Conservation (phyloP, 768 basidiomycete species). For the Lentinula sp. region DNA sequence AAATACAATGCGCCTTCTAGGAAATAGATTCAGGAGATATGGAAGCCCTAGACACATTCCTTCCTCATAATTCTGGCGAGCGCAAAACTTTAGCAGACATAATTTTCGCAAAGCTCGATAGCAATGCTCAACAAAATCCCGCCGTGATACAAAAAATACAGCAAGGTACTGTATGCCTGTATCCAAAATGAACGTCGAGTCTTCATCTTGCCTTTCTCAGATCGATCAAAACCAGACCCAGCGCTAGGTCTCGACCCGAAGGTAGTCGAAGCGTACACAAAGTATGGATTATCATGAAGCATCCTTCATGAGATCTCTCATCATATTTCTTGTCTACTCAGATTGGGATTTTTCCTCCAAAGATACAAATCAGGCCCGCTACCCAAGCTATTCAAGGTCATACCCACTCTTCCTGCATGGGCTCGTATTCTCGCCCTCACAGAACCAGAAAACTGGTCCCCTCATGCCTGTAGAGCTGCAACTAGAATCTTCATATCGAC, state of each 20-base stretch:
- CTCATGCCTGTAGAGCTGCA: constrained; percentile 91
- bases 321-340: constrained; percentile 21
- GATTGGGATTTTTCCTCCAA: constrained; percentile 79
- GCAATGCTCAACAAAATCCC: constrained; percentile 45
- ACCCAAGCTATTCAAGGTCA: constrained; percentile 97
- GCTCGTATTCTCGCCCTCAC: constrained; percentile 93
- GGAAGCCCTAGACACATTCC: constrained; percentile 74
- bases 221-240: constrained; percentile 62
- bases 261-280: constrained; percentile 89
- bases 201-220: constrained; percentile 19
- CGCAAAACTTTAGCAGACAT: constrained; percentile 90
- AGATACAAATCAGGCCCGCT: constrained; percentile 92
- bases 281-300: constrained; percentile 43
- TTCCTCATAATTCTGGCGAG: constrained; percentile 70
- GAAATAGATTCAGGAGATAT: constrained; percentile 91
- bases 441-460: constrained; percentile 88
- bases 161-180: constrained; percentile 35
- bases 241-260: constrained; percentile 86
- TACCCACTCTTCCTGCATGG: constrained; percentile 94
- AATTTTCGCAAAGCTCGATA: constrained; percentile 90
- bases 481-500: constrained; percentile 95
- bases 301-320: background rate
- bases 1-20: constrained; percentile 28
- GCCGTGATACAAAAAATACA: constrained; percentile 55
- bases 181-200: background rate